Base-by-base conservation (phyloP, 495 filamentous ascomycete genomes). In the Trichodelitschia bisporula region DNA sequence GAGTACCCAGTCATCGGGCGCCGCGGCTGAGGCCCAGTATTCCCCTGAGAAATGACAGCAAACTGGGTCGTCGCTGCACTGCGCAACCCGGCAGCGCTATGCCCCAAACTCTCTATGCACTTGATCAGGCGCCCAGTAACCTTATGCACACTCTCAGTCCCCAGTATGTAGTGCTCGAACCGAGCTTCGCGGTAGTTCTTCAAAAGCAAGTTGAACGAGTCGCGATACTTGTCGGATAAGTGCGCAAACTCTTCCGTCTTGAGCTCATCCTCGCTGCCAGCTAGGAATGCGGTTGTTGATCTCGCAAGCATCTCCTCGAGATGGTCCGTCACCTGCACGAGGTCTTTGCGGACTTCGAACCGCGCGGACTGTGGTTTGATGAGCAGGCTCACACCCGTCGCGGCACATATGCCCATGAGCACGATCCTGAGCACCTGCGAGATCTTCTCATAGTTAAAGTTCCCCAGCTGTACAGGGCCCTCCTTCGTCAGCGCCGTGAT, bases 401-500 rank as follows among this genome's bases (percentile, higher is more conserved):
- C 70, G 29, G 63, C 62, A 5, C 66, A 39, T 11, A 86, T 69
- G 4, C 79, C 83, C 74, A 92, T 79, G 18, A 83, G 41, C 11
- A 97, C 63, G 64, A 93, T 91, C 42, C 82, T 83, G 42, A 91
- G 50, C 11, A 90, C 77, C 51, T 93, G 83, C 9, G 63, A 58
- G 19, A 92, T 72, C 50, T 92, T 90, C 18, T 66, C 67, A 37
- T 77, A 62, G 0, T 73, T 77, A 42, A 93, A 74, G 21, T 71
- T 66, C 2, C 70, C 77, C 16, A 58, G 64, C 44, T 91, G 77
- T 2, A 93, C 69, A 1, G 76, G 64, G 35, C 77, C 82, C 49
- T 95, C 86, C 49, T 89, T 92, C 2, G 86, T 93, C 38, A 93
- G 51, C 23, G 92, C 64, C 2, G 77, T 86, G 45, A 93, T 92